Conservation (phyloP, 306 rosid genomes). For the Luffa aegyptiaca region DNA sequence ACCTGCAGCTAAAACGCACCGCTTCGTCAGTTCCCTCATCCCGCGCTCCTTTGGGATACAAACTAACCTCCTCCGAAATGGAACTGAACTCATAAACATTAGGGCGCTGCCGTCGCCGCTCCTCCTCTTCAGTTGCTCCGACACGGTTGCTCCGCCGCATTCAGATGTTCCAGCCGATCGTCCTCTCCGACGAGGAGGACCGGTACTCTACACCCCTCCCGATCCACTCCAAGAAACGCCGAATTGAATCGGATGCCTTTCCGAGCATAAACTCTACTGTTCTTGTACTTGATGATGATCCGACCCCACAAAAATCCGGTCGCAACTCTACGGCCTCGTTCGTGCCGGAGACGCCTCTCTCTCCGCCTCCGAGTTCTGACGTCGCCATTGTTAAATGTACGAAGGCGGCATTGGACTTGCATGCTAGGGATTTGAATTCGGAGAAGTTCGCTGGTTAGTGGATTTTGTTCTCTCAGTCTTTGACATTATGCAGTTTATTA, state of each 20-base stretch:
- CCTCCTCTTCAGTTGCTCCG: neutral
- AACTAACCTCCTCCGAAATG: neutral
- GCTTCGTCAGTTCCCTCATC: neutral
- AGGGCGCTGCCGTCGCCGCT: neutral
- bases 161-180: slow-evolving; percentile 42
- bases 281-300: slow-evolving; percentile 63
- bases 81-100: neutral
- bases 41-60: slow-evolving; percentile 15
- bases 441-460: slow-evolving; percentile 29
- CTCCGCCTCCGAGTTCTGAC: slow-evolving; percentile 31
- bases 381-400: slow-evolving; percentile 51
- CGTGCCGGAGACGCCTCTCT: slow-evolving; percentile 70
- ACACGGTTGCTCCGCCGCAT: neutral
- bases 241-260: slow-evolving; percentile 28
- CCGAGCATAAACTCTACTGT: slow-evolving; percentile 19
- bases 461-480: neutral
- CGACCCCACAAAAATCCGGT: slow-evolving; percentile 47
- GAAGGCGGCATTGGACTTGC: slow-evolving; percentile 8
- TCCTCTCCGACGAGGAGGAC: slow-evolving; percentile 84
- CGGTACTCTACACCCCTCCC: slow-evolving; percentile 31
- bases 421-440: slow-evolving; percentile 34
- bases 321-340: slow-evolving; percentile 24
- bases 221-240: slow-evolving; percentile 45
- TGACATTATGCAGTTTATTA: neutral
- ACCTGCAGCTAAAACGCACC: neutral